Evolutionary conservation across 2,329 filamentous ascomycete species (phyloP).

Genomic region (Ascochyta pisi): DNA sequence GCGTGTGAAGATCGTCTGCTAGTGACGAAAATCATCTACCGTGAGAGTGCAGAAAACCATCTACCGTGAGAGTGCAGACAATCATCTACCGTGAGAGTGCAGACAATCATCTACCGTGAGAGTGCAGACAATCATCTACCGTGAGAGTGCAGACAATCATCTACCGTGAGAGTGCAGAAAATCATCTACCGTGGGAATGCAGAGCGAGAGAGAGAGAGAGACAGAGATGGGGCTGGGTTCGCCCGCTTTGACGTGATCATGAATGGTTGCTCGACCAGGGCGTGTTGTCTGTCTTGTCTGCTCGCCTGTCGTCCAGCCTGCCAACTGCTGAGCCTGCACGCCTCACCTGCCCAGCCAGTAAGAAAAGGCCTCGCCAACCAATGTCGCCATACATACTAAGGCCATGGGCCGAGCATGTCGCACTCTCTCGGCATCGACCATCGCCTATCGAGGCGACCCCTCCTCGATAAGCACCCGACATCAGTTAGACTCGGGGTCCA

Average conservation of each 20-base stretch:
- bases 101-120: not conserved
- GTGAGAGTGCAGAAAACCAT: not conserved
- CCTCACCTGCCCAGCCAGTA: slow-evolving; percentile 33
- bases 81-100: not conserved
- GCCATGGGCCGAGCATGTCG: slow-evolving; percentile 12
- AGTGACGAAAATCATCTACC: slow-evolving; percentile 16
- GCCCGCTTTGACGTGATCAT: slow-evolving; percentile 20
- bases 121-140: slow-evolving; percentile 15
- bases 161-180: too few relatives aligned
- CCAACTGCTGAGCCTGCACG: slow-evolving; percentile 9
- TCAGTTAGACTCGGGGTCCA: slow-evolving; percentile 32
- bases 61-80: not conserved
- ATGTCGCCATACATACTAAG: slow-evolving; percentile 5
- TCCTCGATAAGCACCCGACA: slow-evolving; percentile 38
- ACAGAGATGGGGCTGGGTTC: slow-evolving; percentile 26
- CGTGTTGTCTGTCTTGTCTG: not conserved
- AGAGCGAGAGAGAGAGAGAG: slow-evolving; percentile 1
- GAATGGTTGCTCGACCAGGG: slow-evolving; percentile 15
- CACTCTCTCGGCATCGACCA: slow-evolving; percentile 21
- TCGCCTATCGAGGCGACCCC: slow-evolving; percentile 35
- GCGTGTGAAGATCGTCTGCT: slow-evolving; percentile 10
- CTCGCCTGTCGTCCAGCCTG: slow-evolving; percentile 12
- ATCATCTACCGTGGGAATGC: too few relatives aligned
- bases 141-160: too few relatives aligned
- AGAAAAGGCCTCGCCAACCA: slow-evolving; percentile 6